phyloP scores from a whole-genome alignment of 805 yeast genomes.

The Clavispora carvajalis region DNA sequence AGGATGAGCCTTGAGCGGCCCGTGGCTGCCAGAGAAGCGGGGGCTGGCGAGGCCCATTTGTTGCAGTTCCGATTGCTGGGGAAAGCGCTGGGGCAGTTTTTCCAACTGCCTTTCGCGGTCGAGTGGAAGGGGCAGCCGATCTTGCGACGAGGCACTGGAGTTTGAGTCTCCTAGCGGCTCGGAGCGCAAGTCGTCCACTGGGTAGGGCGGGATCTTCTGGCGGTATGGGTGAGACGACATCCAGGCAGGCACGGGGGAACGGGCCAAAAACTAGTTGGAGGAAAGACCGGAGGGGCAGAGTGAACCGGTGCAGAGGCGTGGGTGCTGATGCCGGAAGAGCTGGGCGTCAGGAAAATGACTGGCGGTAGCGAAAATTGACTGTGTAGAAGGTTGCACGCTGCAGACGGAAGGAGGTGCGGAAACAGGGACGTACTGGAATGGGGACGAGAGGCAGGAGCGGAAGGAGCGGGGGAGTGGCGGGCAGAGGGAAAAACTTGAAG shows the following conservation, averaged over 20 bases:
- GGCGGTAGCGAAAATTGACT: neutral
- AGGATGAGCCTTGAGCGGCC: neutral
- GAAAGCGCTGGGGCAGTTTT: too few relatives aligned
- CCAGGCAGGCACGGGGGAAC: constrained; percentile 1
- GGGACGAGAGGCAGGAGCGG: too few relatives aligned
- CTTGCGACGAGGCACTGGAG: neutral
- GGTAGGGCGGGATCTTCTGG: constrained; percentile 16
- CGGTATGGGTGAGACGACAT: constrained; percentile 17
- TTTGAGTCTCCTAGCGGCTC: neutral
- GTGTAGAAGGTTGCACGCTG: neutral
- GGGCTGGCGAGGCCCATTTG: constrained; percentile 6
- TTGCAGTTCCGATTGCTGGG: neutral
- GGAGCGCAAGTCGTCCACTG: constrained; percentile 7
- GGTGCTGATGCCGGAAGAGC: neutral
- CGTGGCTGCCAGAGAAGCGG: constrained; percentile 3
- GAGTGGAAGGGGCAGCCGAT: neutral
- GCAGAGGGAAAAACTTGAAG: too few relatives aligned
- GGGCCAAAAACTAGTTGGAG: too few relatives aligned
- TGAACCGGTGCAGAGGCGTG: neutral
- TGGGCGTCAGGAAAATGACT: too few relatives aligned
- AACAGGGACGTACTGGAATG: too few relatives aligned
- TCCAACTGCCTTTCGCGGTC: too few relatives aligned
- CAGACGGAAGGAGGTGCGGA: too few relatives aligned
- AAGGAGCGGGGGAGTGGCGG: too few relatives aligned
- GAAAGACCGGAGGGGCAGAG: neutral